Percentiles rank a stretch among this genome's conserved stretches.
Conservation (phyloP, 2,329 filamentous ascomycete species). For the Hypoxylon rubiginosum region DNA sequence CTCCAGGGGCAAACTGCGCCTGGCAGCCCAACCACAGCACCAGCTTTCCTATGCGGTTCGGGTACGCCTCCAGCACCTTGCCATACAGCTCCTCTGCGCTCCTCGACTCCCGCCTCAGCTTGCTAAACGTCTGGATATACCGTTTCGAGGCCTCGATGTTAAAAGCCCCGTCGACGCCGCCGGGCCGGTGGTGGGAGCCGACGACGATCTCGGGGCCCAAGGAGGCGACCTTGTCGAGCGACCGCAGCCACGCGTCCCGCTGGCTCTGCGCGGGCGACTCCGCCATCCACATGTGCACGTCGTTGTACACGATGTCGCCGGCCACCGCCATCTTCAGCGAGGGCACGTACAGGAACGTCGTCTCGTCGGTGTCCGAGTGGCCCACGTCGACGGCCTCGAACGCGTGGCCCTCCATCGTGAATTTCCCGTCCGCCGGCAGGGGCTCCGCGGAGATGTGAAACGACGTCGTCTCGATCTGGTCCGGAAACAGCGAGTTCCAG, state of each 20-base stretch:
- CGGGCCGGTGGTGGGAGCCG: constrained; percentile 22
- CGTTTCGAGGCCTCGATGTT: constrained; percentile 24
- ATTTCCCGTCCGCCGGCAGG: constrained; percentile 25
- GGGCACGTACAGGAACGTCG: constrained; percentile 54
- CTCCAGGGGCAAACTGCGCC: constrained; percentile 1
- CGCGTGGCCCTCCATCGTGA: constrained; percentile 42
- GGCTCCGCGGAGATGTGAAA: constrained; percentile 34
- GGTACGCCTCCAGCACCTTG: constrained; percentile 21
- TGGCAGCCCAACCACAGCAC: constrained; percentile 21
- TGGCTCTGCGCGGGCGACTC: constrained; percentile 21
- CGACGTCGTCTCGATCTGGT: constrained; percentile 39
- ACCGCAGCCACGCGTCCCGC: constrained; percentile 9
- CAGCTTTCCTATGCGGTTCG: constrained; percentile 22
- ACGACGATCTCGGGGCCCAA: constrained; percentile 12
- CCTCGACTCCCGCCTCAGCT: neutral
- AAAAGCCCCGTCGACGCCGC: constrained; percentile 24
- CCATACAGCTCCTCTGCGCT: constrained; percentile 18
- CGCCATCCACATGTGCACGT: constrained; percentile 31
- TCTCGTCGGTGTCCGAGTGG: constrained; percentile 44
- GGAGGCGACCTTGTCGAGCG: constrained; percentile 14
- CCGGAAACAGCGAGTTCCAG: constrained; percentile 47
- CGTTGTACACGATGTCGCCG: constrained; percentile 50
- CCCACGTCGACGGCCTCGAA: constrained; percentile 46
- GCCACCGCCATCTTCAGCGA: constrained; percentile 53
- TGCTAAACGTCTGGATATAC: constrained; percentile 23